phyloP scores from a whole-genome alignment of 306 rosid species.

The Cucurbita maxima region DNA sequence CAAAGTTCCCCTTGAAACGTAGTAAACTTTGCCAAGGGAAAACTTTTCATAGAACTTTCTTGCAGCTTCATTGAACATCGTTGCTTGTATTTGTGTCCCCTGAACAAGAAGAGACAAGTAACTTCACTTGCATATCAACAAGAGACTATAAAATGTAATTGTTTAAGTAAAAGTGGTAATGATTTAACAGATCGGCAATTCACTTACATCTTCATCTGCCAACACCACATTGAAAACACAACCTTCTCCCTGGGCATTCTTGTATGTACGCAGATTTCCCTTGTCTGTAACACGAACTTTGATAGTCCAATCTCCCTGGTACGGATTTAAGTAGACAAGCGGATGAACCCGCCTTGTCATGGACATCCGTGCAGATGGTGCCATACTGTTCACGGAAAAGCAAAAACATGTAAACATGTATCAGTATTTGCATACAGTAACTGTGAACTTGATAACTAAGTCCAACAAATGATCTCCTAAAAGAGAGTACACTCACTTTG shows the following conservation, averaged over 20 bases:
- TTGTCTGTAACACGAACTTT: slow-evolving; percentile 84
- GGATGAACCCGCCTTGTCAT: slow-evolving; percentile 90
- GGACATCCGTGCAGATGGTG: slow-evolving; percentile 69
- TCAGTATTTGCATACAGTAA: neutral
- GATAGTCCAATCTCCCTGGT: slow-evolving; percentile 81
- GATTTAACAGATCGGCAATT: neutral
- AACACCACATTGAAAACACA: slow-evolving; percentile 90
- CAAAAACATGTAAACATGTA: neutral
- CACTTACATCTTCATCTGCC: slow-evolving; percentile 86
- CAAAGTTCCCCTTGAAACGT: slow-evolving; percentile 67
- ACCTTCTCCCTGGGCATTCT: slow-evolving; percentile 82
- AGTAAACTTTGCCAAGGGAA: slow-evolving; percentile 73
- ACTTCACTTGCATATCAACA: neutral
- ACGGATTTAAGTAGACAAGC: slow-evolving; percentile 79
- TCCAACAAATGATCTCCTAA: neutral
- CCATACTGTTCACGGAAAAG: slow-evolving; percentile 29
- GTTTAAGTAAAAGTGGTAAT: neutral
- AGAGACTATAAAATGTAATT: neutral
- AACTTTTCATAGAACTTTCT: slow-evolving; percentile 66
- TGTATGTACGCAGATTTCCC: slow-evolving; percentile 73
- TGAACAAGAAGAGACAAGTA: slow-evolving; percentile 14
- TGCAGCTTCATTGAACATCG: slow-evolving; percentile 93
- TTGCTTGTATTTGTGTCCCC: slow-evolving; percentile 98
- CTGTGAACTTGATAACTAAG: neutral
- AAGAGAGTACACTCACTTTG: slow-evolving; percentile 33